phyloP scores from a whole-genome alignment of 495 filamentous ascomycete genomes.

The Polyplosphaeria fusca region DNA sequence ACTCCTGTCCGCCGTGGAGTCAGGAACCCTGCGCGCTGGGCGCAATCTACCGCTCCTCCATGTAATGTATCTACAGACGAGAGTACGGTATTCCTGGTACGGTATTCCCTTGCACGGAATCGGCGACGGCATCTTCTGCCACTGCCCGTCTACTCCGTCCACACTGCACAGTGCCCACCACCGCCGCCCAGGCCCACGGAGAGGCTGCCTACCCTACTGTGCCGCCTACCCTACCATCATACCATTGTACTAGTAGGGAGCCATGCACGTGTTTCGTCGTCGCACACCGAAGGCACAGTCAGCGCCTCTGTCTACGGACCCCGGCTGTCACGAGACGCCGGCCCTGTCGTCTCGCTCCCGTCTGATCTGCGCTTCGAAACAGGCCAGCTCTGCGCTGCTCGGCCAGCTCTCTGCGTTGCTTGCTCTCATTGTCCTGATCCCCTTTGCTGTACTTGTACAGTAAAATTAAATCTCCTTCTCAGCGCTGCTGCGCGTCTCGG shows the following conservation, averaged over 20 bases:
- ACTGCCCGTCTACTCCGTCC: too few species aligned
- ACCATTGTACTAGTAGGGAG: neutral
- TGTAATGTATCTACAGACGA: neutral
- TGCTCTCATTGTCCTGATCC: too few species aligned
- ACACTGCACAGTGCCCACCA: too few species aligned
- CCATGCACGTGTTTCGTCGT: constrained; percentile 21
- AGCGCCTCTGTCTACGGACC: neutral
- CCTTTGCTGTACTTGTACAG: too few species aligned
- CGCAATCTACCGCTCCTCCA: too few species aligned
- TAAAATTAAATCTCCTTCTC: too few species aligned
- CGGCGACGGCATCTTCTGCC: too few species aligned
- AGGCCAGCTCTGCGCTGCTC: too few species aligned
- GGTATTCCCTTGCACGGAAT: too few species aligned
- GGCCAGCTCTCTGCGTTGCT: too few species aligned
- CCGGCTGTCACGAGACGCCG: constrained; percentile 20
- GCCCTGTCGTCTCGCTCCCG: neutral
- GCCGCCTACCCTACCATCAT: neutral
- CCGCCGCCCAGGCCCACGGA: neutral
- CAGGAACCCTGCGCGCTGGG: neutral
- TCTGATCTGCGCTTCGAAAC: neutral
- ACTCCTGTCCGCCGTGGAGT: neutral
- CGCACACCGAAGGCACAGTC: constrained; percentile 29
- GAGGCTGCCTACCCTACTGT: neutral
- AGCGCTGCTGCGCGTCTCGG: too few species aligned
- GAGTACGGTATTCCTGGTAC: too few species aligned